Base-by-base conservation (phyloP, 352 stramenopile genomes). In the Thalassiosira hispida region DNA sequence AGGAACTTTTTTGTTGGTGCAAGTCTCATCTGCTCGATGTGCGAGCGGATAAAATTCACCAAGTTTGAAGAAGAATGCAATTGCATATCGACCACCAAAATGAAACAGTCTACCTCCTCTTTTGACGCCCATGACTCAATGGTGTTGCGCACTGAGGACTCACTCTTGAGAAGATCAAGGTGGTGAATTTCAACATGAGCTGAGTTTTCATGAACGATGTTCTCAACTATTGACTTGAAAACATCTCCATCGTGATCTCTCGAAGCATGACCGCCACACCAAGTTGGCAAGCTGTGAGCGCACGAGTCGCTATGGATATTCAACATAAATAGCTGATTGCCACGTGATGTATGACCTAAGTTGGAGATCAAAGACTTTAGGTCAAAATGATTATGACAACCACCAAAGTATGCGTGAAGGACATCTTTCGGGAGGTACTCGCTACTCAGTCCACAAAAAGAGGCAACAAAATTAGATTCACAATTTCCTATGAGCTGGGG, bases 81-180 rank as follows among this genome's bases (percentile, higher is more conserved):
- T 31, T 74, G 40, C 66, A 82, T 73, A 51, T 89, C 79, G 49
- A 87, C 73, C 56, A 89, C 64, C 53, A 89, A 65, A 27, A 85
- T 49, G 9, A 79, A 79, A 53, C n/a, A 44, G 38, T 52, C 31
- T 2, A 64, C 53, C 20, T 40, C 1, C 12, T 56, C 40, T 62
- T 55, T 51, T 22, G 22, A 59, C 8, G 35, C 38, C 77, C 77
- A 85, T 29, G 62, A 51, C 56, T 81, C 64, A 53, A 85, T 69
- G 5, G 44, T 35, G 20, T 18, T 44, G 18, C 72, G 64, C 11
- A 85, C 9, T 46, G 60, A 35, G 23, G 64, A 61, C 31, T 85
- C 72, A 9, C 60, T 82, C 53, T 77, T 75, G 22, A 85, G 47
- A 55, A 79, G 51, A 77, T 74, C 68, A 63, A 85, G 71, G 42